phyloP scores from a whole-genome alignment of 2,329 filamentous ascomycete species.

The Lomentospora prolificans region DNA sequence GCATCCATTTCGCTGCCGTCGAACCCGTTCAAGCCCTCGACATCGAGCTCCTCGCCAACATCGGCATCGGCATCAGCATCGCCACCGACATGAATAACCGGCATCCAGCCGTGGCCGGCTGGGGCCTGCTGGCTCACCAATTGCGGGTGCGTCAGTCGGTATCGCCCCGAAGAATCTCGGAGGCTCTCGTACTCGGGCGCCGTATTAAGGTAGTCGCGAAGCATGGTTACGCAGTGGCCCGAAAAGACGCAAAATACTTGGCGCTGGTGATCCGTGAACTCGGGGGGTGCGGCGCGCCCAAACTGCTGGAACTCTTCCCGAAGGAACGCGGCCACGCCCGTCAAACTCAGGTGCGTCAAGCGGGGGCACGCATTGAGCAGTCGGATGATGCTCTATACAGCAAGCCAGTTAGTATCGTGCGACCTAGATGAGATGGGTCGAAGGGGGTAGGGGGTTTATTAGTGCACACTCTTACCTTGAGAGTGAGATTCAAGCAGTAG shows the following conservation, averaged over 20 bases:
- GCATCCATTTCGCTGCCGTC: not conserved
- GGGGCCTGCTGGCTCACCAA: too few species aligned
- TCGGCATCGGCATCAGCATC: slow-evolving; percentile 3
- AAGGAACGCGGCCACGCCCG: slow-evolving; percentile 84
- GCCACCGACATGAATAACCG: not conserved
- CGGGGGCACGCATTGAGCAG: slow-evolving; percentile 86
- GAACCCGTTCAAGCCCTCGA: not conserved
- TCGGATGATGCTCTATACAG: slow-evolving; percentile 68
- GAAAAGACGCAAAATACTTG: slow-evolving; percentile 98
- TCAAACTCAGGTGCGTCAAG: slow-evolving; percentile 88
- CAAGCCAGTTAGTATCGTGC: not conserved
- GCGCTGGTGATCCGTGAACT: slow-evolving; percentile 92
- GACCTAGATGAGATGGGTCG: slow-evolving; percentile 12
- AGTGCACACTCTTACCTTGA: slow-evolving; percentile 50
- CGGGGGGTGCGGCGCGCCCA: slow-evolving; percentile 75
- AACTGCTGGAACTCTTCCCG: slow-evolving; percentile 74
- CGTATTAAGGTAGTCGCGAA: slow-evolving; percentile 69
- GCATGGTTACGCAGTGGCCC: slow-evolving; percentile 65
- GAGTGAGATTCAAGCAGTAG: slow-evolving; percentile 79
- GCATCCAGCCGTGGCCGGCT: not conserved
- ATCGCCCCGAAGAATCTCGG: slow-evolving; percentile 16
- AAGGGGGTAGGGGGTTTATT: not conserved
- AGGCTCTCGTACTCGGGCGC: slow-evolving; percentile 36
- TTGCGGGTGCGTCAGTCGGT: not conserved
- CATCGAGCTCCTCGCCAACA: slow-evolving; percentile 3